Conservation (phyloP, 257 asterid species). For the Solanum paucissectum region DNA sequence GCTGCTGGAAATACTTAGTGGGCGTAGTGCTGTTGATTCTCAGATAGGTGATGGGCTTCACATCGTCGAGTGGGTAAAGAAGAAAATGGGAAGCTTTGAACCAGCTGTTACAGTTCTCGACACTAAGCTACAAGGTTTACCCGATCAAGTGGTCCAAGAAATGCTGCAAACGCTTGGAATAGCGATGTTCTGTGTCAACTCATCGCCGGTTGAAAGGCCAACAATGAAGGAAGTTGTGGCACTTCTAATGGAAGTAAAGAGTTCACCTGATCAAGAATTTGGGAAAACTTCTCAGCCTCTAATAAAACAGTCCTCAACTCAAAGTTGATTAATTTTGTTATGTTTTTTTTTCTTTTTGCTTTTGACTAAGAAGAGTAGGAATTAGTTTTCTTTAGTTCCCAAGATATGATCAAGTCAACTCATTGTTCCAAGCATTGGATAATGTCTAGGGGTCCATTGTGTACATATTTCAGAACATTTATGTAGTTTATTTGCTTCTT, state of each 20-base stretch:
- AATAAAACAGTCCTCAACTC: conserved; percentile 62
- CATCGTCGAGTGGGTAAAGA: conserved; percentile 93
- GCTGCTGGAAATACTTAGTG: conserved; percentile 70
- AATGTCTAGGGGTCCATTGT: conserved; percentile 18
- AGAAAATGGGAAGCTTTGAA: conserved; percentile 94
- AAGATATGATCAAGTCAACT: background rate
- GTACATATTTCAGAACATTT: conserved; percentile 50
- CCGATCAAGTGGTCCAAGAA: conserved; percentile 89
- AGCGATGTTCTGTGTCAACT: conserved; percentile 89
- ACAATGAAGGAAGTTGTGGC: conserved; percentile 98
- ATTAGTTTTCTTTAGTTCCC: conserved; percentile 13
- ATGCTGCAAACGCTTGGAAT: conserved; percentile 95
- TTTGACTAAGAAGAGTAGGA: conserved; percentile 5
- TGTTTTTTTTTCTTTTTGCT: background rate
- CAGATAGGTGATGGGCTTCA: conserved; percentile 80
- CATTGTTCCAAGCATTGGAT: conserved; percentile 16
- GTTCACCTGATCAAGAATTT: conserved; percentile 47
- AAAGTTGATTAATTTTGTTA: conserved; percentile 25
- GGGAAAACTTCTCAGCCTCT: conserved; percentile 87
- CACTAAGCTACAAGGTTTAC: conserved; percentile 65
- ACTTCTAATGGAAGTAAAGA: conserved; percentile 84
- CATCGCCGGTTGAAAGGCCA: conserved; percentile 79
- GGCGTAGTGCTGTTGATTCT: conserved; percentile 73
- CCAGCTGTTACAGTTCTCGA: conserved; percentile 73
- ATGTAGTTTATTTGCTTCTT: conserved; percentile 8